Base-by-base conservation (phyloP, 805 yeast genomes). In the Barnettozyma siamensis region DNA sequence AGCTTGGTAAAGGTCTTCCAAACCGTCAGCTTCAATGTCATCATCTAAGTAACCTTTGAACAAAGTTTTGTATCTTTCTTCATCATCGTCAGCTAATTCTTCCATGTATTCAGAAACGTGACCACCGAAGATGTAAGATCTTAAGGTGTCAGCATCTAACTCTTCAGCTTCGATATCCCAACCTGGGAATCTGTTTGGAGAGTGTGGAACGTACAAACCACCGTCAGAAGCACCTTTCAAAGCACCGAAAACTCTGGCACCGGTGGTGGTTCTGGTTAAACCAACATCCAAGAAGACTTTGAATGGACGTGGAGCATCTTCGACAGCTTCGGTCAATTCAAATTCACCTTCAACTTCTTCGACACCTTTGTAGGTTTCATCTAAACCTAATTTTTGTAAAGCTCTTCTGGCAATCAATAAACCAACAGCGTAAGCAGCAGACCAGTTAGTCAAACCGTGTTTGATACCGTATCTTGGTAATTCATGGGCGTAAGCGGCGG, bases 61-160 rank as follows among this genome's bases (percentile, higher is more conserved):
- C 69, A 91, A 79, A 67, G 86, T 80, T 73, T 82, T 81, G 96
- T 81, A 91, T 78, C 93, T 91, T 81, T 91, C 99, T 80, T 91
- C 99, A 84, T 91, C 99, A 72, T 91, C 99, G 66, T 93, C 99
- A 72, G 93, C 91, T 70, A 93, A 86, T 80, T 91, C 98, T 81
- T 93, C 99, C 96, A 93, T 93, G 93, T 93, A 93, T 81, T 93
- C 98, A 66, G 99, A 83, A 67, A 93, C 89, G 85, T 93, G 99
- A 73, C 98, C 98, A 79, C 95, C 98, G 69, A 91, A 84, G 80
- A 93, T 93, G 95, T 93, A 93, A 76, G 87, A 88, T 88, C 97
- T 88, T 72, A 93, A 82, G 60, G 80, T 73, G 69, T 93, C 99
- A 63, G 96, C 88, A 69, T 93, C 99, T 64, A 93, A 82, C 78